Conservation (phyloP, 2,329 filamentous ascomycete genomes). For the Coleophoma crateriformis region DNA sequence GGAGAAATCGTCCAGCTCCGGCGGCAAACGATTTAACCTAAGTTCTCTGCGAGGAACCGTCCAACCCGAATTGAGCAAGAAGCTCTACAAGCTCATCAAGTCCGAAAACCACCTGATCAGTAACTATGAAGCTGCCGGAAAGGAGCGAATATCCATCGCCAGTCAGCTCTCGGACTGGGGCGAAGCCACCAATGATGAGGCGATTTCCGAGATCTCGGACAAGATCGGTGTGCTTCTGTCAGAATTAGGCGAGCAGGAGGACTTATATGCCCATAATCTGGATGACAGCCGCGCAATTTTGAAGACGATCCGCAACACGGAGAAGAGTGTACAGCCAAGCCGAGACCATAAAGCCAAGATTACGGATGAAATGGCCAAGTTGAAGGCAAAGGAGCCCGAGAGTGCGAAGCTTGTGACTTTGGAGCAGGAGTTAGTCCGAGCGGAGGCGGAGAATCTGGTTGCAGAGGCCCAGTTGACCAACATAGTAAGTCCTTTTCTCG, state of each 20-base stretch:
- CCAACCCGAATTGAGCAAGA: conserved; percentile 84
- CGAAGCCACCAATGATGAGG: conserved; percentile 82
- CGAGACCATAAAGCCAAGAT: conserved; percentile 85
- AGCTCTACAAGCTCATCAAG: conserved; percentile 90
- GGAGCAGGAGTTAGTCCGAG: conserved; percentile 93
- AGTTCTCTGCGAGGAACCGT: conserved; percentile 77
- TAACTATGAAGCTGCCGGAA: conserved; percentile 77
- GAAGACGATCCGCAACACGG: conserved; percentile 93
- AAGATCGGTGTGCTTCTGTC: conserved; percentile 90
- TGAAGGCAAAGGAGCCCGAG: conserved; percentile 89
- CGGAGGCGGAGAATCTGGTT: conserved; percentile 92
- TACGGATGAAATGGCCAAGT: conserved; percentile 82
- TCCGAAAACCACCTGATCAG: conserved; percentile 84
- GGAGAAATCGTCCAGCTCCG: conserved; percentile 24
- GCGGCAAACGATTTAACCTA: conserved; percentile 74
- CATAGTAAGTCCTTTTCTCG: conserved; percentile 55
- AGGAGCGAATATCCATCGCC: conserved; percentile 79
- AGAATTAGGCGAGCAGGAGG: conserved; percentile 92
- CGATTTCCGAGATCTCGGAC: conserved; percentile 84
- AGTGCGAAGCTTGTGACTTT: conserved; percentile 75
- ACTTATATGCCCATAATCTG: conserved; percentile 76
- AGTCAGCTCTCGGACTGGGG: conserved; percentile 95
- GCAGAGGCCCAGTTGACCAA: conserved; percentile 96
- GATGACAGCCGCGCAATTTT: conserved; percentile 79
- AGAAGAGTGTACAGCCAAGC: conserved; percentile 90